These are phyloP conservation scores for Neonectria neomacrospora DNA, from an alignment of 2,329 filamentous ascomycete genomes.

Conservation along the genomic window DNA sequence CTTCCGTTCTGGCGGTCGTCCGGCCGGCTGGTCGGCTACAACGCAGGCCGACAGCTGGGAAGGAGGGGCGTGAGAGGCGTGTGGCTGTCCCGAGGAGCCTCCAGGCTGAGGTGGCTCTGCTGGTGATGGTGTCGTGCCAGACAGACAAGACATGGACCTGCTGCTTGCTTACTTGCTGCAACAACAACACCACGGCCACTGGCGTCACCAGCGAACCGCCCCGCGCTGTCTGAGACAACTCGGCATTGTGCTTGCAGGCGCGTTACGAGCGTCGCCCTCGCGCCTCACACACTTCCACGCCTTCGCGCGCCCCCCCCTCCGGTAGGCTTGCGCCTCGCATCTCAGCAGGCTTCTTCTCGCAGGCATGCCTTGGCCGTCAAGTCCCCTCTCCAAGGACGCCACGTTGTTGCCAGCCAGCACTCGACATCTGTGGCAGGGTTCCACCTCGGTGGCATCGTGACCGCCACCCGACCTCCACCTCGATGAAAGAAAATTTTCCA, in stretches of 20 bases:
- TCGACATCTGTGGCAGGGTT: conserved; percentile 36
- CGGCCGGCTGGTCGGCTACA: conserved; percentile 32
- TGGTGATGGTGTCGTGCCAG: conserved; percentile 14
- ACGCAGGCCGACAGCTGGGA: conserved; percentile 12
- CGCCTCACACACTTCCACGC: background rate
- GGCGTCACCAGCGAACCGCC: conserved; percentile 23
- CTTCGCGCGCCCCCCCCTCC: conserved; percentile 2
- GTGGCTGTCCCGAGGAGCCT: conserved; percentile 8
- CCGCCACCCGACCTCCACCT: conserved; percentile 43
- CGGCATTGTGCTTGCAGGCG: conserved; percentile 21
- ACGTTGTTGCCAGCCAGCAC: conserved; percentile 40
- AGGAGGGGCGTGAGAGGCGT: conserved; percentile 21
- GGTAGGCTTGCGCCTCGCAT: conserved; percentile 14
- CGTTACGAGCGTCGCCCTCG: conserved; percentile 11
- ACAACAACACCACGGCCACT: conserved; percentile 8
- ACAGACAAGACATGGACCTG: background rate
- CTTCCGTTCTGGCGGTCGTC: conserved; percentile 31
- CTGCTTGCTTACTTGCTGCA: conserved; percentile 7
- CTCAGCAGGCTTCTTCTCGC: conserved; percentile 26
- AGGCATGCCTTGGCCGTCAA: conserved; percentile 34
- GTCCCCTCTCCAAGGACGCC: conserved; percentile 38
- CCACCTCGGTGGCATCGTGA: conserved; percentile 42
- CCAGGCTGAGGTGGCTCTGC: background rate
- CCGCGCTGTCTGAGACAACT: conserved; percentile 27
- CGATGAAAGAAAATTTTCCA: conserved; percentile 39